Base-by-base conservation (phyloP, 2,329 filamentous ascomycete species). In the Trichoderma sp. region DNA sequence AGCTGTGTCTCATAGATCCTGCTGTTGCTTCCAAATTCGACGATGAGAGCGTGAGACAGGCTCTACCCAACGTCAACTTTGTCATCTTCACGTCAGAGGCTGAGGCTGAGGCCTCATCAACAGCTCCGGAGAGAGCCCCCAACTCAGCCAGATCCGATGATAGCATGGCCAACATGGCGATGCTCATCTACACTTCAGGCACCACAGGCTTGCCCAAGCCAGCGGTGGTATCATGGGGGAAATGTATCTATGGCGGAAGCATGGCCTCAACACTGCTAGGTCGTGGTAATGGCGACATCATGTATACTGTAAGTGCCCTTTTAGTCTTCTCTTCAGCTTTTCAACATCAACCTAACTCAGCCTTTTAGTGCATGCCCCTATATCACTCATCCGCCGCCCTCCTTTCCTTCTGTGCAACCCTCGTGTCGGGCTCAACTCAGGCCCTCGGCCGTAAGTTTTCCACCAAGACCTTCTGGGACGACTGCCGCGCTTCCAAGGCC, bases 191-290 rank as follows among this genome's bases (percentile, higher is more conserved):
- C 80, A 97, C 94, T 0, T 94, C 91, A 34, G 94, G 94, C 21
- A 97, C 94, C 0, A 97, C 94, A 0, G 94, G 94, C 1, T 82
- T 97, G 74, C 93, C 94, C 11, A 97, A 97, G 78, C 89, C 92
- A 0, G 92, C 92, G 12, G 89, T 94, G 63, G 87, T 94, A 2
- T 89, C 89, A n/a, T 94, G 91, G 91, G 84, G 82, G 26, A 94
- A 94, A 78, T 81, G 87, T 69, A 86, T 86, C 67, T 78, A 86
- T 1, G 89, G 86, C 1, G 84, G 77, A 1, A 78, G 72, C 34
- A 73, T 79, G 58, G 73, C 76, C 0, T 76, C 76, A 21, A 76
- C 75, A 4, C 91, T 90, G 81, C 82, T 93, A 36, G 82, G 83
- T 6, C 83, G 93, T n/a, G 86, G 83, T 14, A 81, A 84, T 2